phyloP scores from a whole-genome alignment of 257 asterid genomes.

The Rhazya stricta region DNA sequence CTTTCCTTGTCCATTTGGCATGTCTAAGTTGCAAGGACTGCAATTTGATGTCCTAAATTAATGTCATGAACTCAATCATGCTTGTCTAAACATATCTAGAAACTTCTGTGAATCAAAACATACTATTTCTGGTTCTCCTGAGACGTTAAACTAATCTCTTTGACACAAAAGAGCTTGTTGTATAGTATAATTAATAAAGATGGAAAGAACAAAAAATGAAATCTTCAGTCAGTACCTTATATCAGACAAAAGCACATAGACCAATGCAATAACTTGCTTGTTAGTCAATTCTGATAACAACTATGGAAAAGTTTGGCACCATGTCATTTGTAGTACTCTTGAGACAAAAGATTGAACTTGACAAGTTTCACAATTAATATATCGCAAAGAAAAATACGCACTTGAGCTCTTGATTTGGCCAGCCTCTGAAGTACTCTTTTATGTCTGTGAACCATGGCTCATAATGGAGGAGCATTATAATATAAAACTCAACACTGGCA shows the following conservation, averaged over 20 bases:
- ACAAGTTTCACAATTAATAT: background rate
- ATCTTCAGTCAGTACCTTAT: background rate
- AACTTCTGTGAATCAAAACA: background rate
- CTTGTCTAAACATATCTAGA: background rate
- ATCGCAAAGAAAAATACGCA: slow-evolving; percentile 16
- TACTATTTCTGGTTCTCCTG: background rate
- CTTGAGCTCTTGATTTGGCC: slow-evolving; percentile 81
- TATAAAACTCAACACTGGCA: slow-evolving; percentile 57
- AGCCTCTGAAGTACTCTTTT: slow-evolving; percentile 59
- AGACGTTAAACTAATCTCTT: background rate
- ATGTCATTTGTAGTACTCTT: slow-evolving; percentile 4
- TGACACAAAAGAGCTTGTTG: background rate
- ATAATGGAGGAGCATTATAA: slow-evolving; percentile 40
- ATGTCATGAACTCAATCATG: background rate
- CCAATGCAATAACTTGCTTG: background rate
- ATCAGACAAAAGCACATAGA: background rate
- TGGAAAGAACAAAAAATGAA: background rate
- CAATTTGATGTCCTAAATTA: background rate
- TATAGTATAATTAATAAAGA: background rate
- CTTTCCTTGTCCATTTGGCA: background rate
- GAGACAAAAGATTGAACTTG: background rate
- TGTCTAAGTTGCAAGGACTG: background rate
- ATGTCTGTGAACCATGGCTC: slow-evolving; percentile 75
- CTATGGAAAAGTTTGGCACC: background rate
- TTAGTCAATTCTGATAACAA: background rate